Evolutionary conservation across 108 stramenopile species (phyloP), one percentile per base, ranked within the genome.

Genomic region (Fragilariopsis cylindrus): DNA sequence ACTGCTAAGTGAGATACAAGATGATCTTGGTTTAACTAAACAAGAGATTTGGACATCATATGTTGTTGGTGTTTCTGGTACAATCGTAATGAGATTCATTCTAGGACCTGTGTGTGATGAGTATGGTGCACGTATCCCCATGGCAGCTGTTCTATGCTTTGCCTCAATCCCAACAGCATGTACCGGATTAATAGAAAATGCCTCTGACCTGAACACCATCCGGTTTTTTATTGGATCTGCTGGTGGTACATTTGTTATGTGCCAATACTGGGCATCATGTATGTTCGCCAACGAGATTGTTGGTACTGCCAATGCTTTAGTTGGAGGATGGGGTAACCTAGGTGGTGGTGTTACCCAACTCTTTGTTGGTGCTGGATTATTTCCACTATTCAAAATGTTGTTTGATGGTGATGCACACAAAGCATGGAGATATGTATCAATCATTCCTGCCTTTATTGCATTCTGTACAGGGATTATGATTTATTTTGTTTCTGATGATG

Each of bases 271-370:
- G 96, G 87, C 90, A 8, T 67, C 79, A 30, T 63, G 72, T 40
- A 93, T 91, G 85, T 96, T 96, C 69, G 81, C 87, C 16, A 87
- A 82, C 48, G 87, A 90, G 49, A 71, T 94, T 47, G 89, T 87
- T 3, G 96, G 93, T 19, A 89, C 92, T 0, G 96, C 96, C 45
- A 93, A 96, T 73, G 92, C 90, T 16, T 60, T 92, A 18, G 86
- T 82, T 3, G 96, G 82, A 7, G 93, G 96, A 1, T 96, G 96
- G 96, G 96, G 92, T 16, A 96, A 96, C 71, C 74, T 94, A n/a
- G 89, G 89, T 53, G 30, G 30, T 30, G 30, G 30, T 30, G 30
- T 30, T 30, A 30, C 30, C 30, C 30, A 30, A 30, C 30, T 92
- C 90, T 49, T 92, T 52, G 81, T 92, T 76, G 91, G 88, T 62